Percentiles rank a stretch among this genome's conserved stretches.
Evolutionary conservation across 192 early-diverging fungal species (phyloP).

Genomic region (Backusella mclennaniae): DNA sequence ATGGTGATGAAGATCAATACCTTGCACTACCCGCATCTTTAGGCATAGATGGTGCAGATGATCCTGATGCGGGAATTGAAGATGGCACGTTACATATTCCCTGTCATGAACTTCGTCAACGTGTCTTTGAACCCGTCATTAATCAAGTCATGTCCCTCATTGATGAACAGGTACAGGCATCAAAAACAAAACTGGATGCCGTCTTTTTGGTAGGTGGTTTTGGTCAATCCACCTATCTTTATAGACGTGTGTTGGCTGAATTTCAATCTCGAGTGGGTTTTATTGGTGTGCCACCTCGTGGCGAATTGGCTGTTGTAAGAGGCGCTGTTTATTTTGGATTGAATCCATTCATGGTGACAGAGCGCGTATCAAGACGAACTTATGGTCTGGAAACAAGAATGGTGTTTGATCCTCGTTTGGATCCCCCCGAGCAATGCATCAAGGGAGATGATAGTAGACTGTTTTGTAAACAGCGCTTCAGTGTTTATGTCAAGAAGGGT

Average conservation of each 20-base stretch:
- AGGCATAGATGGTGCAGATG: slow-evolving; percentile 44
- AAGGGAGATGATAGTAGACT: slow-evolving; percentile 46
- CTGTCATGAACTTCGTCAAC: slow-evolving; percentile 45
- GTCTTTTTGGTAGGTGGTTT: slow-evolving; percentile 58
- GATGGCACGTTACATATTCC: slow-evolving; percentile 47
- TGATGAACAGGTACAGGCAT: slow-evolving; percentile 45
- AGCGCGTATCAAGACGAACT: slow-evolving; percentile 49
- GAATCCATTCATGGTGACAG: slow-evolving; percentile 49
- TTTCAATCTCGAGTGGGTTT: slow-evolving; percentile 42
- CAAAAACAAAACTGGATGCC: slow-evolving; percentile 40
- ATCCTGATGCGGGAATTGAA: slow-evolving; percentile 48
- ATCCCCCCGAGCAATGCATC: slow-evolving; percentile 49
- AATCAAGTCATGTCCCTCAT: slow-evolving; percentile 47
- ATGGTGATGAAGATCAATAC: slow-evolving; percentile 51
- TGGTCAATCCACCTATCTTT: slow-evolving; percentile 53
- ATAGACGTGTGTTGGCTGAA: slow-evolving; percentile 42
- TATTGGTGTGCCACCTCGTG: slow-evolving; percentile 46
- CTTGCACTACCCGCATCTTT: slow-evolving; percentile 45
- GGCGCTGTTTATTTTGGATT: slow-evolving; percentile 56
- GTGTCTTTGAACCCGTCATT: slow-evolving; percentile 54
- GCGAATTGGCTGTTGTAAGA: slow-evolving; percentile 48
- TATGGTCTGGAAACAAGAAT: slow-evolving; percentile 55
- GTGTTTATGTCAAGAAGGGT: slow-evolving; percentile 41
- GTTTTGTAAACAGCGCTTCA: slow-evolving; percentile 39
- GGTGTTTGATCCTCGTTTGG: slow-evolving; percentile 48